phyloP scores from a whole-genome alignment of 2,329 filamentous ascomycete species.

The Aureobasidium pullulans region DNA sequence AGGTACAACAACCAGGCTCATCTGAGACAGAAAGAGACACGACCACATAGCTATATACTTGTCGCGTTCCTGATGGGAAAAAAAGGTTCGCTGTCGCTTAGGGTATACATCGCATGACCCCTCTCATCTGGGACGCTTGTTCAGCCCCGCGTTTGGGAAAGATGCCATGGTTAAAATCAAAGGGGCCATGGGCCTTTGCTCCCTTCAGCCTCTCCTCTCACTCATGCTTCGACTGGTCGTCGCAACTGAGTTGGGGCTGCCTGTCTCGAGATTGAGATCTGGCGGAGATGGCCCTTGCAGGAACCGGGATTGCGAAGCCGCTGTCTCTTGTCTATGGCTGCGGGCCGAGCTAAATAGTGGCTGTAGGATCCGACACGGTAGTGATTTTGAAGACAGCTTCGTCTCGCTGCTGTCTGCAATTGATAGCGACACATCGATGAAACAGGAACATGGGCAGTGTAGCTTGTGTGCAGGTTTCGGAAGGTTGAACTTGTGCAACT shows the following conservation, averaged over 20 bases:
- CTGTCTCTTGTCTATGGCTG: neutral
- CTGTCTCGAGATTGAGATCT: neutral
- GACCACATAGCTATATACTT: neutral
- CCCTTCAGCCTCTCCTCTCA: neutral
- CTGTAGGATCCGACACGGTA: neutral
- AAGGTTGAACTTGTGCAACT: neutral
- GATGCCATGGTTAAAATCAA: neutral
- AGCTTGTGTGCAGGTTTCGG: neutral
- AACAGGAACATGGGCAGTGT: neutral
- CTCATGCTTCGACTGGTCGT: neutral
- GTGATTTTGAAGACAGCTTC: neutral
- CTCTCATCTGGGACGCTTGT: neutral
- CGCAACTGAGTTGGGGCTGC: neutral
- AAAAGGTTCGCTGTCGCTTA: conserved; percentile 1
- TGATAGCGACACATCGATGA: neutral
- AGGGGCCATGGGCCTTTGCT: neutral
- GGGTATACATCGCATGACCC: conserved; percentile 8
- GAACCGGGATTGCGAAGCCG: neutral
- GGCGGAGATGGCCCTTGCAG: neutral
- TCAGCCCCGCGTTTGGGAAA: conserved; percentile 1
- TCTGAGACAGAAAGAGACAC: neutral
- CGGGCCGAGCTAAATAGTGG: conserved; percentile 1
- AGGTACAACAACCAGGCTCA: neutral
- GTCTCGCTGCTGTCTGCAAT: neutral
- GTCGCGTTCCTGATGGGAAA: neutral